A percentile compares a stretch with the other conserved stretches of the same genome.
phyloP scores from a whole-genome alignment of 2,329 filamentous ascomycete species.

The Pezicula radicicola region DNA sequence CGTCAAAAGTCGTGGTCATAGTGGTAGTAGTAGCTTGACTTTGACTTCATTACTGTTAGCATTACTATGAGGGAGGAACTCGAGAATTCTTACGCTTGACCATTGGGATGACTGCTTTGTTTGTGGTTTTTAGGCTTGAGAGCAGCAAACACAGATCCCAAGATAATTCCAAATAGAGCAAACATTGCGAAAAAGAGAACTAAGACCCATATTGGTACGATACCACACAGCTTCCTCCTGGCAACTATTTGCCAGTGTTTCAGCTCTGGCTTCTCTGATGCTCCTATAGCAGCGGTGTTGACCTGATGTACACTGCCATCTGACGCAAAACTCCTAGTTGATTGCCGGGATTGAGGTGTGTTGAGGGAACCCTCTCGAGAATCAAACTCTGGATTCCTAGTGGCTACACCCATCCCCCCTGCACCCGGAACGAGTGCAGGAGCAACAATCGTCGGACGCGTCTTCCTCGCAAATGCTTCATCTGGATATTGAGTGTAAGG shows the following conservation, averaged over 20 bases:
- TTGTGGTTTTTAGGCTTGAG: constrained; percentile 15
- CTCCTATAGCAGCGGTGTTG: constrained; percentile 43
- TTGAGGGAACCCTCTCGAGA: constrained; percentile 50
- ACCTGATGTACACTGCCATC: constrained; percentile 51
- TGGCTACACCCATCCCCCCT: constrained; percentile 58
- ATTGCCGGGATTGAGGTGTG: constrained; percentile 47
- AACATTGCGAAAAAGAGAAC: constrained; percentile 49
- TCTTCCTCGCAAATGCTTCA: constrained; percentile 59
- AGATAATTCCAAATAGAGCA: constrained; percentile 55
- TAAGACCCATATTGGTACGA: constrained; percentile 61
- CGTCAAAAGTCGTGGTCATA: constrained; percentile 43
- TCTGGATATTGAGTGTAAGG: constrained; percentile 91
- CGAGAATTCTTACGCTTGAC: constrained; percentile 15
- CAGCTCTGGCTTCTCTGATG: constrained; percentile 44
- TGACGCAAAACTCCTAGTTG: constrained; percentile 48
- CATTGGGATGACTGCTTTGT: constrained; percentile 2
- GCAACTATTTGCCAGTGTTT: constrained; percentile 53
- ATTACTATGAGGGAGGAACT: neutral
- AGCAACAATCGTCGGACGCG: constrained; percentile 26
- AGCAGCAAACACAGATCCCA: constrained; percentile 38
- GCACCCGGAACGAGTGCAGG: constrained; percentile 39
- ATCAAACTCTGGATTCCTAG: constrained; percentile 60
- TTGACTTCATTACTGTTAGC: constrained; percentile 11
- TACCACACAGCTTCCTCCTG: constrained; percentile 52
- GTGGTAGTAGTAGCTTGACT: constrained; percentile 9